Evolutionary conservation across 148 eudicot genomes (phyloP), one percentile per base, ranked within the genome.

Genomic region (Fagopyrum tataricum): DNA sequence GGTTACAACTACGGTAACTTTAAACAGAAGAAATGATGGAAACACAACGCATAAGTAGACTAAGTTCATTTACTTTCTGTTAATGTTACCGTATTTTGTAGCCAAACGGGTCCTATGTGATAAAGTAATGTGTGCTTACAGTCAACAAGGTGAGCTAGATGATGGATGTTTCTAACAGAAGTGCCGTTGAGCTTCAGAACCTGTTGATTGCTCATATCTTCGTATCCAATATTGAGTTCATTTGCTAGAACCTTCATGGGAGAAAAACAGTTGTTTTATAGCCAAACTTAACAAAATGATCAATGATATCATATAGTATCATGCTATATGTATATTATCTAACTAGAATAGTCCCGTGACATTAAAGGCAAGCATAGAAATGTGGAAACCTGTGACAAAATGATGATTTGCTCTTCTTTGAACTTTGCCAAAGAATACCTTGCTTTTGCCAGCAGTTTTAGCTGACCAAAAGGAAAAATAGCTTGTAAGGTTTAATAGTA

Each of bases 171-270:
- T 77, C 75, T 88, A 76, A 94, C 85, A 44, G 72, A 78, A 62
- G 79, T 88, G 55, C 98, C 97, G 70, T 94, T 94, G 79, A 91
- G 76, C 85, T 89, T 94, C 81, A 94, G 76, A 74, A 94, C 97
- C 98, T 94, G 98, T 76, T 91, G 91, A 76, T 89, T 91, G 78
- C 88, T 83, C 96, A 94, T 88, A 75, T 91, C 96, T 77, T 94
- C 98, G 46, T 94, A 94, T 67, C 98, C 98, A 51, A 94, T 89
- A 76, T 91, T 94, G 41, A 83, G 91, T 77, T 94, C 98, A 77
- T 91, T 91, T 53, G 98, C 98, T 73, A 94, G 80, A 75, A 94
- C 98, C 96, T 90, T 71, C 20, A 31, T 37, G 18, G 15, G 21
- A 44, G 42, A 11, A 66, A 5, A 12, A 7, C 15, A 31, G 21